Evolutionary conservation across 345 rosid genomes (phyloP), one percentile per base, ranked within the genome.

Genomic region (Garcia nutans): DNA sequence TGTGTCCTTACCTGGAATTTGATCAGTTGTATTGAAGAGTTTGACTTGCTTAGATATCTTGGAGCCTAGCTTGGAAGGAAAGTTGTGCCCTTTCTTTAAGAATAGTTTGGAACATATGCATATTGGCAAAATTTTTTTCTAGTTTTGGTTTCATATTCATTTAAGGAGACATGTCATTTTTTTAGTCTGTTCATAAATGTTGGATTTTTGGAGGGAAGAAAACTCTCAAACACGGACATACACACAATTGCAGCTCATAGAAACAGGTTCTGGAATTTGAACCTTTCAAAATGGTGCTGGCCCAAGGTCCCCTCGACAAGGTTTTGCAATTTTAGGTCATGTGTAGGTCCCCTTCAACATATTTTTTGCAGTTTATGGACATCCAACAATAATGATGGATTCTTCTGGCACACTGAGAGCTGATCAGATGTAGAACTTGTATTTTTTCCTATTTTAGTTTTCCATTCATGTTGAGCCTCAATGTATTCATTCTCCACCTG

Each of bases 391-490:
- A 23, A 49, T 60, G 56, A 68, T 45, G 65, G 59, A 41, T 73
- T 72, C 26, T 28, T 20, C 57, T 47, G 56, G 58, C 56, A 12
- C 59, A 62, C 77, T 28, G 20, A 65, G 10, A 37, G 65, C 58
- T 5, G 58, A 54, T 68, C 33, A 24, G 45, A 61, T 20, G 28
- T 23, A 11, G 49, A 44, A 50, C 11, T 11, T 20, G 20, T 6
- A 41, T 64, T 6, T 20, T 31, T 28, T 70, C 47, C 13, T 65
- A 7, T 8, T 26, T 31, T 64, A 20, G 42, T 57, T 45, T 55
- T 42, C 6, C 28, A 15, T 77, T 33, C 23, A 28, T 71, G 57
- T 54, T 15, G 3, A 24, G 15, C 16, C n/a, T 10, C 23, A 44
- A 2, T 44, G n/a, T 3, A 60, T 66, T n/a, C 28, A 42, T 49